These are phyloP conservation scores for Agaricus sinodeliciosus DNA, from an alignment of 768 basidiomycete species.

Conservation along the genomic window DNA sequence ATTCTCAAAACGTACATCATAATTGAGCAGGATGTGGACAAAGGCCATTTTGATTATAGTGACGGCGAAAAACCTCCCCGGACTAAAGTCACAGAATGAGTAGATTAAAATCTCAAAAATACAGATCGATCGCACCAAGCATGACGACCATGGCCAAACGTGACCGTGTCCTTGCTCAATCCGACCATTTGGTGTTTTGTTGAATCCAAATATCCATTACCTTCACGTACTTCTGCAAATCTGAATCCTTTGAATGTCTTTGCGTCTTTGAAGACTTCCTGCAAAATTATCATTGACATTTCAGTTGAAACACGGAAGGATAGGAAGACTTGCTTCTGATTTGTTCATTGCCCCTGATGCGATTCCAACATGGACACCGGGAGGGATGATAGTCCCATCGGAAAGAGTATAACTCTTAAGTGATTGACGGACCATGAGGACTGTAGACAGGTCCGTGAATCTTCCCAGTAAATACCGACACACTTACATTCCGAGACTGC, in stretches of 20 bases:
- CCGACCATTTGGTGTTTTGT: constrained; percentile 23
- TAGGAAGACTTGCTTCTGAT: constrained; percentile 13
- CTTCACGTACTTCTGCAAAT: constrained; percentile 24
- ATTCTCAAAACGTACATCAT: constrained; percentile 25
- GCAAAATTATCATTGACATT: no score
- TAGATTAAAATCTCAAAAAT: background rate
- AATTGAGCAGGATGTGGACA: constrained; percentile 28
- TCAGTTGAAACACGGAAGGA: background rate
- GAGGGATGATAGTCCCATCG: constrained; percentile 26
- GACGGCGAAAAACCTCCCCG: constrained; percentile 36
- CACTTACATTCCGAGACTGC: background rate
- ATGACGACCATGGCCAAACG: constrained; percentile 25
- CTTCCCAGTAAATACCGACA: background rate
- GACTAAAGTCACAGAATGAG: constrained; percentile 15
- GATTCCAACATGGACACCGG: constrained; percentile 18
- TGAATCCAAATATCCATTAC: constrained; percentile 10
- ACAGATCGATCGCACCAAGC: constrained; percentile 16
- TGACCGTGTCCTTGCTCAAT: constrained; percentile 17
- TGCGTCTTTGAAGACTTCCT: constrained; percentile 20
- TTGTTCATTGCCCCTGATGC: constrained; percentile 24
- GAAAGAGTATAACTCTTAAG: constrained; percentile 35
- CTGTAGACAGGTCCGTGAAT: background rate
- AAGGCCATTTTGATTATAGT: constrained; percentile 31
- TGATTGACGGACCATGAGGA: constrained; percentile 18
- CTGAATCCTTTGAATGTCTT: constrained; percentile 32